Base-by-base conservation (phyloP, 2,329 filamentous ascomycete species). In the Xylariaceae sp. region DNA sequence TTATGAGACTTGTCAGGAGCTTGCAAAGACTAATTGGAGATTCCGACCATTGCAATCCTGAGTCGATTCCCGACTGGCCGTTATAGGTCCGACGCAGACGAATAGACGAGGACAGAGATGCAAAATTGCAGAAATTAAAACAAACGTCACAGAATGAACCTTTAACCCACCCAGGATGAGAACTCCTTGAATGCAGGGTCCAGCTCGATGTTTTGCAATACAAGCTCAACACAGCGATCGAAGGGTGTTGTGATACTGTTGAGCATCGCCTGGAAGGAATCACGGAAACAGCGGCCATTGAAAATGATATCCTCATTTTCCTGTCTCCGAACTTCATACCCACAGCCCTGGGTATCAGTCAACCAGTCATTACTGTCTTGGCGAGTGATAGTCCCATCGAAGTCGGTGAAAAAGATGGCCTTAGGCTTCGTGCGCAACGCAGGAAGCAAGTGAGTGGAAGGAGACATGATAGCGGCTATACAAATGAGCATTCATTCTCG, bases 391-490 rank as follows among this genome's bases (percentile, higher is more conserved):
- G 92, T 97, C 67, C 94, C 94, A 73, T 99, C 94, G 70, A 97
- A 97, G 75, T 99, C 94, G 63, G 92, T 96, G 78, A 97, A 97
- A 81, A 99, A 96, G 77, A 99, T 92, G 77, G 89, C 88, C 74
- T 90, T 88, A 48, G 92, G 92, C 70, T 87, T 84, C 54, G 78
- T 84, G 65, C 76, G 76, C 70, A 86, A 74, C 42, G 83, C 83
- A 52, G 82, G 81, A 22, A 82, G 79, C 16, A 47, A 42, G 18
- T 51, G 46, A 46, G 40, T 8, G 9, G 49, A 29, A 40, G 44
- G 9, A 18, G 57, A 39, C 57, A 59, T 59, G 12, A 13, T 56
- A 9, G 10, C 36, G 34, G 18, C 26, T 5, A 10, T 34, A 34
- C 18, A 16, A 3, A 8, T 22, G 39, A 22, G 22, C n/a, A 21